Evolutionary conservation across 805 yeast genomes (phyloP).

Genomic region (Ogataea polymorpha): DNA sequence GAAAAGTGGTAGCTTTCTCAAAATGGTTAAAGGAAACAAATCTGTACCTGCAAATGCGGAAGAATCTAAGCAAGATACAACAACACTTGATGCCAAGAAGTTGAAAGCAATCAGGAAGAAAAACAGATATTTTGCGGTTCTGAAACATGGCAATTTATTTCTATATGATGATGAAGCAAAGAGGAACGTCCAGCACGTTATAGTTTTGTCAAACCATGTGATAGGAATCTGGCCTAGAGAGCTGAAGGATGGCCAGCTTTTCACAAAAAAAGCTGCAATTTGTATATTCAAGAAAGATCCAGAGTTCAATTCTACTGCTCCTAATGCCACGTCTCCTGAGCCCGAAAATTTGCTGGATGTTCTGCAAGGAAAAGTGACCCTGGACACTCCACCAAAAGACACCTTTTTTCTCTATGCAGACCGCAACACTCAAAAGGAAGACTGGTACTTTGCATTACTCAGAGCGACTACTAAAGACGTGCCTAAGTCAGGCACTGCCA

Average conservation of each 20-base stretch:
- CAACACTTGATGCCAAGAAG: constrained; percentile 35
- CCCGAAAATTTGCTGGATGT: constrained; percentile 59
- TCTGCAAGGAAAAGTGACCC: constrained; percentile 20
- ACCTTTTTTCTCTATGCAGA: constrained; percentile 70
- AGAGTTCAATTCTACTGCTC: not conserved
- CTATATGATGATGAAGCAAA: constrained; percentile 71
- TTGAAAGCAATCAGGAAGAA: constrained; percentile 43
- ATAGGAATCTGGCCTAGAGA: constrained; percentile 84
- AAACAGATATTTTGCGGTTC: constrained; percentile 63
- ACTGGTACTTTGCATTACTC: constrained; percentile 86
- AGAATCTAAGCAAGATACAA: constrained; percentile 23
- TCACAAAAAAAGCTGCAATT: constrained; percentile 76
- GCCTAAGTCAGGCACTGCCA: constrained; percentile 17
- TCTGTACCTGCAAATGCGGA: constrained; percentile 4
- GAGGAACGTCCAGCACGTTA: constrained; percentile 69
- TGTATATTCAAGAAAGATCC: constrained; percentile 54
- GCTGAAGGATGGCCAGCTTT: constrained; percentile 71
- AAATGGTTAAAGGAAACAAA: constrained; percentile 19
- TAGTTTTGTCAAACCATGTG: constrained; percentile 67
- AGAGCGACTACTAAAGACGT: constrained; percentile 59
- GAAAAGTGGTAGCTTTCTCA: constrained; percentile 13
- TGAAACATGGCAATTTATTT: constrained; percentile 85
- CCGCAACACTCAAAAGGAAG: constrained; percentile 80
- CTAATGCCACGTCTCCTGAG: not conserved
- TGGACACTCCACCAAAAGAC: constrained; percentile 34